phyloP scores from a whole-genome alignment of 495 filamentous ascomycete species.

The Penicillium samsonianum region DNA sequence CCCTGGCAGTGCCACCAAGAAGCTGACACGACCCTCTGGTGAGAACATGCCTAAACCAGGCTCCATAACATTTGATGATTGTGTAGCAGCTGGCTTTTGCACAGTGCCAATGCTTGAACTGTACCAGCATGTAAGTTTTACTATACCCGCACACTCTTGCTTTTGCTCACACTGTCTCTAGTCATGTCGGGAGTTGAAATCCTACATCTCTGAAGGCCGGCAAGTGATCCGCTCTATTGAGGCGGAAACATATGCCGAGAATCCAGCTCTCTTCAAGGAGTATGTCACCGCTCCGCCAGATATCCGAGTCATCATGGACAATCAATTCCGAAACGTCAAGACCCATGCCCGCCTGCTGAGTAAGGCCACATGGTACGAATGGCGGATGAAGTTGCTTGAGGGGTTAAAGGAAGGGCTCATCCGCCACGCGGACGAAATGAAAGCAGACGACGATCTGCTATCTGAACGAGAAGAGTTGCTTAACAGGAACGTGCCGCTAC shows the following conservation, averaged over 20 bases:
- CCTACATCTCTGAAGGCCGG: slow-evolving; percentile 88
- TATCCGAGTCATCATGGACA: slow-evolving; percentile 83
- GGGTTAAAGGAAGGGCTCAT: slow-evolving; percentile 78
- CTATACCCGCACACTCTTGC: not conserved
- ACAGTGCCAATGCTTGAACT: slow-evolving; percentile 90
- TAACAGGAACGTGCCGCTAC: slow-evolving; percentile 60
- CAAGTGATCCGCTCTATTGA: slow-evolving; percentile 88
- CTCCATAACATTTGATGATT: slow-evolving; percentile 62
- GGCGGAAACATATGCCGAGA: slow-evolving; percentile 78
- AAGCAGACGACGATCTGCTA: slow-evolving; percentile 68
- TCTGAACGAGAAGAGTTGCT: slow-evolving; percentile 66
- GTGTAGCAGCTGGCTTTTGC: slow-evolving; percentile 86
- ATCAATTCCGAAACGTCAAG: slow-evolving; percentile 95
- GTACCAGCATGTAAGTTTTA: slow-evolving; percentile 78
- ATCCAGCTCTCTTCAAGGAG: slow-evolving; percentile 87
- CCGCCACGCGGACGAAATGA: slow-evolving; percentile 73
- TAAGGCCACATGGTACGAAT: slow-evolving; percentile 96
- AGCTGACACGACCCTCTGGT: slow-evolving; percentile 32
- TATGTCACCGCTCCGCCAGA: slow-evolving; percentile 87
- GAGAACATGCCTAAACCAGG: slow-evolving; percentile 48
- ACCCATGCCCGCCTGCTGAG: slow-evolving; percentile 84
- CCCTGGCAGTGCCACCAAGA: slow-evolving; percentile 52
- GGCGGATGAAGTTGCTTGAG: slow-evolving; percentile 88
- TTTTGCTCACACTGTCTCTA: slow-evolving; percentile 43
- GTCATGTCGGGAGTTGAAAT: slow-evolving; percentile 92